Base-by-base conservation (phyloP, 116 monocot species). In the Dioscorea cayenensis region DNA sequence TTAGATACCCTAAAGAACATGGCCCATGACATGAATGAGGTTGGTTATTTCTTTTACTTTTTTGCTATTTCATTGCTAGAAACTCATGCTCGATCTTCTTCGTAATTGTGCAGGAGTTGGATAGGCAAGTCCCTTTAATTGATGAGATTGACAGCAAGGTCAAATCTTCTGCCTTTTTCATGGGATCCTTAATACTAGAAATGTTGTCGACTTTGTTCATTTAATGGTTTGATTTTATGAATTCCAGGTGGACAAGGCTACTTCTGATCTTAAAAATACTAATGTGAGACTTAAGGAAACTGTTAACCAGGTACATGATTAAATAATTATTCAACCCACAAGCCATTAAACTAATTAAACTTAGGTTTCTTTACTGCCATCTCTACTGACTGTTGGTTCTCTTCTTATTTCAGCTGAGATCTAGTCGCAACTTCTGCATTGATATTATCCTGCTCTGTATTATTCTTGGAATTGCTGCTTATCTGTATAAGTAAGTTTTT, bases 1-100 rank as follows among this genome's bases (percentile, higher is more conserved):
- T 58, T 99, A 60, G 94, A 99, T 83, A 94, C 99, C 13, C 73
- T 99, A 65, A 99, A 99, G 79, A 92, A 99, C 68, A 85, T 99
- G 99, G 94, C 99, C 61, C 83, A 84, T 74, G 99, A 94, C 77
- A 99, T 99, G 99, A 94, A 94, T 72, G 99, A 99, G 94, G 99
- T 99, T 49, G 22, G 69, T 5, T 55, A 19, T 55, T 55, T 55
- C 19, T n/a, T 16, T 55, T 55, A n/a, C 55, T 55, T 55, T 55
- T 5, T 55, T 55, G 5, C 55, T 18, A n/a, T 55, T 13, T 16
- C 14, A n/a, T 5, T 55, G 55, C n/a, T n/a, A 14, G n/a, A 19
- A 55, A 19, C 18, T 55, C 17, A 55, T n/a, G 16, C 55, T 55
- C 17, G 18, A 55, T 55, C 55, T 18, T 55, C 17, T 16, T 14